Evolutionary conservation across 164 flowering plant species (phyloP).

Genomic region (Chimonanthus salicifolius): DNA sequence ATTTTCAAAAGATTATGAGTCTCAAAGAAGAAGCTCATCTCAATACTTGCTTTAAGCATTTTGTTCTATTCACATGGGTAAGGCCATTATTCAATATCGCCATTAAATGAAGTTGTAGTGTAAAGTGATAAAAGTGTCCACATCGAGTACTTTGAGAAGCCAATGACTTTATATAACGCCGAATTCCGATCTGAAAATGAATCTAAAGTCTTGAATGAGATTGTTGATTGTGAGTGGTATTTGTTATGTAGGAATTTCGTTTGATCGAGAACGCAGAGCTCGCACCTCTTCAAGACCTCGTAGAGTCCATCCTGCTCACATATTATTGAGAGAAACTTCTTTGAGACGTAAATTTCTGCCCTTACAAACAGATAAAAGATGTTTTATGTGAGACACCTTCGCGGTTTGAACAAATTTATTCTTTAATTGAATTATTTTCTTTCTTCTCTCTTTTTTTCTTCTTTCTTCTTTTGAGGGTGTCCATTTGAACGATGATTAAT

Average conservation of each 20-base stretch:
- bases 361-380: too few species aligned
- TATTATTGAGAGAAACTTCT: background rate
- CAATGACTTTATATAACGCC: background rate
- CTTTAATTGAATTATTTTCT: too few species aligned
- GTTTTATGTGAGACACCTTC: too few species aligned
- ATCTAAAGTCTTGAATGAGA: background rate
- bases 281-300: slow-evolving; percentile 56
- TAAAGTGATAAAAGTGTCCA: background rate
- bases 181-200: background rate
- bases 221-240: background rate
- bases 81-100: background rate
- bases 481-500: too few species aligned
- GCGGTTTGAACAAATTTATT: too few species aligned
- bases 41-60: slow-evolving; percentile 23
- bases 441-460: too few species aligned
- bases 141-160: too few species aligned
- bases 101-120: too few species aligned
- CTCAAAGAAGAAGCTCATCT: slow-evolving; percentile 22
- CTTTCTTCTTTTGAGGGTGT: too few species aligned
- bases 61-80: slow-evolving; percentile 19
- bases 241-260: slow-evolving; percentile 53
- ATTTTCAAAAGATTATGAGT: slow-evolving; percentile 16
- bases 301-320: slow-evolving; percentile 39
- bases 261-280: slow-evolving; percentile 65
- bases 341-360: too few species aligned